Evolutionary conservation across 116 monocot species (phyloP), one percentile per base, ranked within the genome.

Genomic region (Papilionanthe hybrid): DNA sequence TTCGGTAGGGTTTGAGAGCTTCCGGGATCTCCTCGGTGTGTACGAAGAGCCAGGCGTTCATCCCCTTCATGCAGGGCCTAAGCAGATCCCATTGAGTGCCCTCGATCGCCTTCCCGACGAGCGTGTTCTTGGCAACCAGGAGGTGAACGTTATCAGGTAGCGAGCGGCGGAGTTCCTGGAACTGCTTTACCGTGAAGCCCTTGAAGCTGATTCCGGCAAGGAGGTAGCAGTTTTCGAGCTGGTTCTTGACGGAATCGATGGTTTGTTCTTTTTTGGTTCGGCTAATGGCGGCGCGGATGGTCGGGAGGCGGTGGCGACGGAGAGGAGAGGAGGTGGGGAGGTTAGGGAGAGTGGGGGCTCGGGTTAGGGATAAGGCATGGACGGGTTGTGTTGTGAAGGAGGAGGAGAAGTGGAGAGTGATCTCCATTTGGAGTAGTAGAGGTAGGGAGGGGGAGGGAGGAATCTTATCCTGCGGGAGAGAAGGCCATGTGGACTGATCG

Each of bases 1-100:
- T 79, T 29, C 92, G 75, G 87, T 82, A 89, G 44, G 92, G 85
- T 44, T 87, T 84, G 55, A 92, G 77, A 11, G 85, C 87, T 8
- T 77, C 79, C 12, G 87, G 85, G 44, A 92, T 82, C 82, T 92
- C 92, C 76, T 92, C 92, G 66, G 85, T 75, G 75, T 81, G 83
- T 55, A 92, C 89, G 77, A 92, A 92, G 50, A 92, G 80, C 87
- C 89, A 92, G 0, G 92, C 92, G 75, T 85, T 92, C 89, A 89
- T 89, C 10, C 92, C 92, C 53, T 76, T 85, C 83, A 80, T 83
- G 86, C 87, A 92, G 47, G 86, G 86, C 37, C 23, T 27, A 9
- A 92, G 82, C 5, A 80, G 75, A 43, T 84, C 87, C 84, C 89
- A 92, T 12, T 41, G 80, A 27, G 92, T 92, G 15, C 86, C 86